Evolutionary conservation across 2,329 filamentous ascomycete genomes (phyloP).

Genomic region (Herpotrichia juniperi): DNA sequence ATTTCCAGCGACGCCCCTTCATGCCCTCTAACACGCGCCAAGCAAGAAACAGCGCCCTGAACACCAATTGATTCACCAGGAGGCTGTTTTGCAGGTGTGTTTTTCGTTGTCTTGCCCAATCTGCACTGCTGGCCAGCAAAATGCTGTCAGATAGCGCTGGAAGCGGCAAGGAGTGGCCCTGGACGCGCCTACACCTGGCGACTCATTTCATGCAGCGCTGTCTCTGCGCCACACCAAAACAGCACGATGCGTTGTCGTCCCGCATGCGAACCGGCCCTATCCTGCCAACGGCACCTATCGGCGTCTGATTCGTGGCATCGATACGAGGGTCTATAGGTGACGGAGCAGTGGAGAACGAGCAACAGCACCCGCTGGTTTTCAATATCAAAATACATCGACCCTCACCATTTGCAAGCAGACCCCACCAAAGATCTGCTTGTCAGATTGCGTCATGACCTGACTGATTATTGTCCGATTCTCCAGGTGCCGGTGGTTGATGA

Average conservation of each 20-base stretch:
- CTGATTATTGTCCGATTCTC: too few species aligned
- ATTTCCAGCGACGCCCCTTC: not conserved
- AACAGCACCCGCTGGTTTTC: too few species aligned
- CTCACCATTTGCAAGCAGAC: too few species aligned
- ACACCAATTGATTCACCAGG: conserved; percentile 3
- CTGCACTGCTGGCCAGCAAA: not conserved
- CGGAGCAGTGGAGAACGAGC: too few species aligned
- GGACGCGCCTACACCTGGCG: conserved; percentile 1
- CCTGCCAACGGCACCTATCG: too few species aligned
- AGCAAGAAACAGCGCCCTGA: conserved; percentile 2
- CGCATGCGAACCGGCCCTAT: too few species aligned
- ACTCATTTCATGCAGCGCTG: conserved; percentile 5
- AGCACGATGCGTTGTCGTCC: conserved; percentile 20
- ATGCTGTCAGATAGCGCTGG: not conserved
- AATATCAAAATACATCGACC: too few species aligned
- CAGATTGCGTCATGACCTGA: too few species aligned
- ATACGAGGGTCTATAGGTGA: too few species aligned
- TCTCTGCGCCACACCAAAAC: conserved; percentile 14
- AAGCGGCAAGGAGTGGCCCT: not conserved
- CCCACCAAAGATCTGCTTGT: too few species aligned
- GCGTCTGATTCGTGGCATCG: too few species aligned
- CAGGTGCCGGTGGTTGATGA: too few species aligned
- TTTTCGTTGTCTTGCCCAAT: not conserved
- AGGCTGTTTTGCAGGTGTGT: not conserved
- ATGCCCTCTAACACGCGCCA: conserved; percentile 20